Evolutionary conservation across 139 green algal species (phyloP).

Genomic region (Picochlorum sp.): DNA sequence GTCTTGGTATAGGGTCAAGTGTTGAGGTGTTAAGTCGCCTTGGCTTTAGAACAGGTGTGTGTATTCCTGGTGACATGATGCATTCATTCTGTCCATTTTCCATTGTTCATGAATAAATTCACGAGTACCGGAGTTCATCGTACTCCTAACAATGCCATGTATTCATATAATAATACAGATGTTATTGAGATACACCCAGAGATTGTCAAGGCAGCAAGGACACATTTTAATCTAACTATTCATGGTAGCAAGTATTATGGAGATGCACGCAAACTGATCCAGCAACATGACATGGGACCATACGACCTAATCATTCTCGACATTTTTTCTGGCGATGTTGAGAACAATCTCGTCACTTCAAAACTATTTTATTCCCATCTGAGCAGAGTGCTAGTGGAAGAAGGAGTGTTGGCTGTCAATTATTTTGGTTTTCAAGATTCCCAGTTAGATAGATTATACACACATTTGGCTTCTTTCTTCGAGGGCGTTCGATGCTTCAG

Average conservation of each 20-base stretch:
- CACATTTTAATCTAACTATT: neutral
- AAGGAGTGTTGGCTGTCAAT: neutral
- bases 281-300: neutral
- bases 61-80: too few relatives aligned
- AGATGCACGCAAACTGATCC: neutral
- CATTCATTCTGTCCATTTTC: too few relatives aligned
- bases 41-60: too few relatives aligned
- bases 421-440: neutral
- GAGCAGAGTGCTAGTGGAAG: neutral
- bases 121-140: too few relatives aligned
- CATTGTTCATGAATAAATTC: too few relatives aligned
- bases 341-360: neutral
- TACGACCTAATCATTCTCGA: conserved; percentile 6
- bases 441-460: neutral
- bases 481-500: neutral
- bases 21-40: neutral
- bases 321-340: conserved; percentile 2
- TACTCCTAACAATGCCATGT: too few relatives aligned
- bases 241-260: neutral
- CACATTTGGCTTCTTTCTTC: neutral
- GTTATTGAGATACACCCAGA: conserved; percentile 1
- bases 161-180: too few relatives aligned
- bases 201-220: neutral
- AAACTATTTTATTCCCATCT: too few relatives aligned
- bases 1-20: neutral